Evolutionary conservation across 352 stramenopile species (phyloP).

Genomic region (Albugo laibachii): DNA sequence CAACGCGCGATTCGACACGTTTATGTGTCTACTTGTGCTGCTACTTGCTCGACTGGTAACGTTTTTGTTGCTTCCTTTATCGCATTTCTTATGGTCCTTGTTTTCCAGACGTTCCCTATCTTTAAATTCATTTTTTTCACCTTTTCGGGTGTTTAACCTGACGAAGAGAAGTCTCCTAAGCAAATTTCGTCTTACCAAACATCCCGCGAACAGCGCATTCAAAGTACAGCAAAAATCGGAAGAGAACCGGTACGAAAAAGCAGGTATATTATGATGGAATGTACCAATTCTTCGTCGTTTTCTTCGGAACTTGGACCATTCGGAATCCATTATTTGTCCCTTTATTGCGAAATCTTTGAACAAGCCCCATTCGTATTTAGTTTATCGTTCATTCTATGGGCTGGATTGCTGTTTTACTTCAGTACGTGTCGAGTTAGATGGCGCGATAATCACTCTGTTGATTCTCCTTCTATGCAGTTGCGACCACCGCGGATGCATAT

Average conservation of each 20-base stretch:
- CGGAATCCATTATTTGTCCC: slow-evolving; percentile 54
- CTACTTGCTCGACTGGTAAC: too few relatives aligned
- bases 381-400: slow-evolving; percentile 34
- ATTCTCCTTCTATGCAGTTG: slow-evolving; percentile 35
- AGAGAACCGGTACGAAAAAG: neutral
- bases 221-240: too few relatives aligned
- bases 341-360: slow-evolving; percentile 50
- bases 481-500: slow-evolving; percentile 94
- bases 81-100: too few relatives aligned
- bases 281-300: slow-evolving; percentile 8
- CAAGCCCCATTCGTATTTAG: slow-evolving; percentile 27
- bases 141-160: too few relatives aligned
- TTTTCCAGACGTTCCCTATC: too few relatives aligned
- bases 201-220: too few relatives aligned
- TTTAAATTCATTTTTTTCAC: too few relatives aligned
- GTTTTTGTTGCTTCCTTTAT: too few relatives aligned
- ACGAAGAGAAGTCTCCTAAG: too few relatives aligned
- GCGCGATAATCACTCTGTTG: neutral
- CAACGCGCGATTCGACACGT: too few relatives aligned
- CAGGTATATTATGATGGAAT: neutral
- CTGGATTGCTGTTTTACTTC: slow-evolving; percentile 65
- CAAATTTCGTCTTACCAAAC: too few relatives aligned
- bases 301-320: slow-evolving; percentile 41
- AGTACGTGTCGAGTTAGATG: slow-evolving; percentile 15
- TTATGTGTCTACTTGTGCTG: too few relatives aligned